Evolutionary conservation across 1,139 yeast genomes (phyloP).

Genomic region (Sugiyamaella castrensis): DNA sequence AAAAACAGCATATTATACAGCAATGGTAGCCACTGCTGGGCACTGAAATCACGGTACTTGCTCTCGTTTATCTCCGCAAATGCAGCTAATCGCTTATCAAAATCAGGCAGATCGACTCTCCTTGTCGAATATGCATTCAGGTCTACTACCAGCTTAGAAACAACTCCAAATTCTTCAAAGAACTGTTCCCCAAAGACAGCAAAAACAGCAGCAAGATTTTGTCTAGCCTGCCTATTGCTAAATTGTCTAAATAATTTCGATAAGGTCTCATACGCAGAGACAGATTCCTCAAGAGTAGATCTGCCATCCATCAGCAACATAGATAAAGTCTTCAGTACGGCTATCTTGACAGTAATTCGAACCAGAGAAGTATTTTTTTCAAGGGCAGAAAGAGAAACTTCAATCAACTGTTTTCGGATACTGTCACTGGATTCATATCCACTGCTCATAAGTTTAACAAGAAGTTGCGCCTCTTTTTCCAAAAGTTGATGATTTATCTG

Average conservation of each 20-base stretch:
- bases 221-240: constrained; percentile 59
- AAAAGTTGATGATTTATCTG: constrained; percentile 35
- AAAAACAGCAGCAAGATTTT: constrained; percentile 58
- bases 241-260: constrained; percentile 60
- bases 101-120: constrained; percentile 74
- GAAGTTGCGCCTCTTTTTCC: constrained; percentile 53
- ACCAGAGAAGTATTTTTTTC: constrained; percentile 60
- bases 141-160: constrained; percentile 54
- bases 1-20: constrained; percentile 65
- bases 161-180: constrained; percentile 40
- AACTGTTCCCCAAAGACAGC: constrained; percentile 56
- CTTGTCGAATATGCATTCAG: constrained; percentile 65
- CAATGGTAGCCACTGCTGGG: constrained; percentile 77
- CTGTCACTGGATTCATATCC: constrained; percentile 57
- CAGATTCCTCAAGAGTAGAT: constrained; percentile 52
- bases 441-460: constrained; percentile 55
- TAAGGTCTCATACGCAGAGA: constrained; percentile 52
- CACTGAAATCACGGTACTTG: constrained; percentile 43
- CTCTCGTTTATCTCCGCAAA: constrained; percentile 63
- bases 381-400: constrained; percentile 59
- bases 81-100: constrained; percentile 67
- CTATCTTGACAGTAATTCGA: constrained; percentile 53
- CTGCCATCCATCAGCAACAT: constrained; percentile 53
- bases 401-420: constrained; percentile 54
- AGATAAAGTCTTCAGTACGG: constrained; percentile 57